These are phyloP conservation scores for Rhizopogon vinicolor DNA, from an alignment of 768 basidiomycete genomes.

Conservation along the genomic window DNA sequence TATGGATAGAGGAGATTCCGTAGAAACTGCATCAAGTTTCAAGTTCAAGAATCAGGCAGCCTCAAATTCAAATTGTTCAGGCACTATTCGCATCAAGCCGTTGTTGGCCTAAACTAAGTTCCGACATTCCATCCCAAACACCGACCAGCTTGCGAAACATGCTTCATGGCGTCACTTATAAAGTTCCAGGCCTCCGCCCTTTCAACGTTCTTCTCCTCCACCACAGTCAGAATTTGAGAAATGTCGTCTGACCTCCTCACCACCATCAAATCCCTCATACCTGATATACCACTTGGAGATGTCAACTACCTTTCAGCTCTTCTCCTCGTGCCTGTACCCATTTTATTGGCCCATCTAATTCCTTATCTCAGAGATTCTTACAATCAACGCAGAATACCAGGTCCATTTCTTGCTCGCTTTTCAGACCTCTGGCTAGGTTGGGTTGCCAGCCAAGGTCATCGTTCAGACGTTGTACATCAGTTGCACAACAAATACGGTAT, in stretches of 20 bases:
- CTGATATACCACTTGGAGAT: background rate
- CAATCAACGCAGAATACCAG: constrained; percentile 59
- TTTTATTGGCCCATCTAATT: constrained; percentile 30
- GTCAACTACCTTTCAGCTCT: constrained; percentile 2
- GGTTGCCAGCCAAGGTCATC: constrained; percentile 61
- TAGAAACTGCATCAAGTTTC: too few species aligned
- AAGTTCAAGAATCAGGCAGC: too few species aligned
- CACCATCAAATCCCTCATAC: background rate
- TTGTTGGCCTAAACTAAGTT: too few species aligned
- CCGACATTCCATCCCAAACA: too few species aligned
- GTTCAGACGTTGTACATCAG: constrained; percentile 69
- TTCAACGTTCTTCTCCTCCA: background rate
- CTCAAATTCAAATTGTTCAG: too few species aligned
- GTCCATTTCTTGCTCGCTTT: constrained; percentile 67
- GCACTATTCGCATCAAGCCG: too few species aligned
- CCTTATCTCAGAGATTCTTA: constrained; percentile 56
- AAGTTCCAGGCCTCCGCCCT: too few species aligned
- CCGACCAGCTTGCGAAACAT: too few species aligned
- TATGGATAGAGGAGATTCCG: too few species aligned
- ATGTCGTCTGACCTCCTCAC: background rate
- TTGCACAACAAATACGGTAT: constrained; percentile 72
- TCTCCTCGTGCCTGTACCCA: constrained; percentile 9
- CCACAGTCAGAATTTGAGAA: background rate
- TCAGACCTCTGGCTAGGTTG: constrained; percentile 72
- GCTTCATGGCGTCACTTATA: too few species aligned